Evolutionary conservation across 495 filamentous ascomycete genomes (phyloP).

Genomic region (Chlorociboria aeruginascens): DNA sequence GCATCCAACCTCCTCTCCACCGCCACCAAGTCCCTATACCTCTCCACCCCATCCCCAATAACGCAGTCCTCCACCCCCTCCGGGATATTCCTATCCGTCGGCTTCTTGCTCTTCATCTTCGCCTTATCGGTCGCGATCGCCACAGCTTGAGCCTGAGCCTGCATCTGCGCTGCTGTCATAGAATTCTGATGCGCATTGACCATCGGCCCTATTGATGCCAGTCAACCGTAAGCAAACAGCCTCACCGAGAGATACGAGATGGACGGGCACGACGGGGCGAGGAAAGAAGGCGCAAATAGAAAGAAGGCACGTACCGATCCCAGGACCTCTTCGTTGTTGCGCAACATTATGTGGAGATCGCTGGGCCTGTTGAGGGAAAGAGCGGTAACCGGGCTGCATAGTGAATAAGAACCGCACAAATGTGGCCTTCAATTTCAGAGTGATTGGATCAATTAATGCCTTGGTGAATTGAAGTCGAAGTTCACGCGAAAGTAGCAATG

Average conservation of each 20-base stretch:
- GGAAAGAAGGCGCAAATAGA: constrained; percentile 6
- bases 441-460: not conserved
- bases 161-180: constrained; percentile 38
- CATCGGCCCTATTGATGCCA: constrained; percentile 36
- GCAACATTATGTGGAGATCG: constrained; percentile 16
- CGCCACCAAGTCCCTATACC: constrained; percentile 75
- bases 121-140: constrained; percentile 48
- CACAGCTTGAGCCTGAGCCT: constrained; percentile 42
- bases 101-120: constrained; percentile 70
- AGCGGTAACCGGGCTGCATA: constrained; percentile 19
- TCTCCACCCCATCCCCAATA: constrained; percentile 68
- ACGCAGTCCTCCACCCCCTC: constrained; percentile 73
- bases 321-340: constrained; percentile 8
- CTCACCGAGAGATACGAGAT: not conserved
- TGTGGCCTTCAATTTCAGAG: not conserved
- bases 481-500: not conserved
- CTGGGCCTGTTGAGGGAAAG: constrained; percentile 14
- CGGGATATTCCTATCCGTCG: constrained; percentile 88
- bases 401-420: not conserved
- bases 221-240: not conserved
- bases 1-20: constrained; percentile 84
- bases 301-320: constrained; percentile 18
- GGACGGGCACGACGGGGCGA: not conserved
- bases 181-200: constrained; percentile 37
- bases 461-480: not conserved